A percentile compares a stretch with the other conserved stretches of the same genome.
Conservation (phyloP, 768 basidiomycete species). For the Pleurotus salmoneostramineus region DNA sequence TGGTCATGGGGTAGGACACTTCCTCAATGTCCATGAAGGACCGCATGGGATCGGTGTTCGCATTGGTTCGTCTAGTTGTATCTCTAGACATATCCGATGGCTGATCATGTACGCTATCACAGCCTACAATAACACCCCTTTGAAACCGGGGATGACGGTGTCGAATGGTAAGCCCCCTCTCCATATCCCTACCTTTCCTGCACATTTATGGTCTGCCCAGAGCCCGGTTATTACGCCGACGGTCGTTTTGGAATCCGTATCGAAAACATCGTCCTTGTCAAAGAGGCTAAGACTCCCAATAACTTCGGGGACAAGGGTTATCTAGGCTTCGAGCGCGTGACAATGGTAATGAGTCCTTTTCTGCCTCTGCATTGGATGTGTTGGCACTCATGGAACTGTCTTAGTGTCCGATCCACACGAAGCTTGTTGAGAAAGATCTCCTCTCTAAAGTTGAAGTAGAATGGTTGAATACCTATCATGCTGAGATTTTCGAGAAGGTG, state of each 20-base stretch:
- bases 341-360: no score
- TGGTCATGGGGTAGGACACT: constrained; percentile 93
- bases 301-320: constrained; percentile 86
- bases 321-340: constrained; percentile 81
- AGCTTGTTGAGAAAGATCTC: constrained; percentile 63
- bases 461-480: constrained; percentile 88
- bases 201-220: constrained; percentile 21
- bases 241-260: constrained; percentile 91
- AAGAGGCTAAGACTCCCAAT: constrained; percentile 61
- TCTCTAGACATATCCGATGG: background rate
- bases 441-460: constrained; percentile 60
- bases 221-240: constrained; percentile 91
- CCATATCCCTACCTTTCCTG: background rate
- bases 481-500: constrained; percentile 69
- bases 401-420: constrained; percentile 89
- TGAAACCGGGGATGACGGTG: constrained; percentile 86
- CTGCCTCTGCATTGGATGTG: no score
- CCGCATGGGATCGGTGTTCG: constrained; percentile 63
- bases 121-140: constrained; percentile 65
- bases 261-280: constrained; percentile 84
- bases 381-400: no score
- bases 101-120: background rate
- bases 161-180: constrained; percentile 47
- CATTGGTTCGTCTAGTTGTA: constrained; percentile 29
- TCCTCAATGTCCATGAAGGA: constrained; percentile 92